Percentiles rank a stretch among this genome's conserved stretches.
phyloP scores from a whole-genome alignment of 169 alveolate species.

The Eimeria necatrix region DNA sequence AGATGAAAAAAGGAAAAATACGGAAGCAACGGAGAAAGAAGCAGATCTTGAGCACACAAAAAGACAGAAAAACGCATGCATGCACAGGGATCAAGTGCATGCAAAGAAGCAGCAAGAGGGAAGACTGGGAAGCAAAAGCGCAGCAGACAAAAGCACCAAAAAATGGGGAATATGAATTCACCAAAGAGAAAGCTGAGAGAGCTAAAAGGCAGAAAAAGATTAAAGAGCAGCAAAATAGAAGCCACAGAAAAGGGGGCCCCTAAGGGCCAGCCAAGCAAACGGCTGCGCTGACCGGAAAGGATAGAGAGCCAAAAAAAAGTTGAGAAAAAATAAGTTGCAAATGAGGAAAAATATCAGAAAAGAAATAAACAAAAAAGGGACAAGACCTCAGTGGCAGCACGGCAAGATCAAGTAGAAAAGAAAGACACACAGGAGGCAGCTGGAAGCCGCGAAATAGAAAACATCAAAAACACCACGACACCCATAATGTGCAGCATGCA shows the following conservation, averaged over 20 bases:
- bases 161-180: no score
- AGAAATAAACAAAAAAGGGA: no score
- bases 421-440: neutral
- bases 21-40: neutral
- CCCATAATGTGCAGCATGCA: no score
- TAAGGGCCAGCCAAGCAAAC: no score
- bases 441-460: neutral
- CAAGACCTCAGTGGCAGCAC: no score
- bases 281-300: neutral
- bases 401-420: no score
- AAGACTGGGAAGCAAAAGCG: neutral
- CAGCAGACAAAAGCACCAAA: neutral
- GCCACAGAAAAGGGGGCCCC: no score
- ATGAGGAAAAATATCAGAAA: no score
- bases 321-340: no score
- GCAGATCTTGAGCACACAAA: neutral
- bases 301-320: neutral
- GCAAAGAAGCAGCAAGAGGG: neutral
- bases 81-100: neutral
- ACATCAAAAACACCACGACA: no score
- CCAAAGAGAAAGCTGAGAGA: neutral
- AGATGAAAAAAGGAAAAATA: neutral
- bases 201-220: neutral
- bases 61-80: neutral
- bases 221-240: no score